Evolutionary conservation across 2,329 filamentous ascomycete species (phyloP).

Genomic region (Colletotrichum eremochloae): DNA sequence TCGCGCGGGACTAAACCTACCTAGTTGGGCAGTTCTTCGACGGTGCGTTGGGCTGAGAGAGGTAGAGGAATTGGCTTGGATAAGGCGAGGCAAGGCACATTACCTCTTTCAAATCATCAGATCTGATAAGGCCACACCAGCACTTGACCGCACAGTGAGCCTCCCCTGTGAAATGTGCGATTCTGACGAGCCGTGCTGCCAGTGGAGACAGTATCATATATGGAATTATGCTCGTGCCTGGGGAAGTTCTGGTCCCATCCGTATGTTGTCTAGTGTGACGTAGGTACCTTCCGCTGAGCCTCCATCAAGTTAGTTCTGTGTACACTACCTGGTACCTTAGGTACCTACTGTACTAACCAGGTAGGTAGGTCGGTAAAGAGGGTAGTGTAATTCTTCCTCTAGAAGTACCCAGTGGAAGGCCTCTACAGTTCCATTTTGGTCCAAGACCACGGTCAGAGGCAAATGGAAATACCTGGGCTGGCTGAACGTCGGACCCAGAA

Average conservation of each 20-base stretch:
- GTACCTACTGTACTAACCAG: too few relatives aligned
- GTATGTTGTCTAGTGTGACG: conserved; percentile 29
- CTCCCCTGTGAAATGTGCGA: conserved; percentile 1
- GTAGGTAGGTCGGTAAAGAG: too few relatives aligned
- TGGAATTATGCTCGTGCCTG: conserved; percentile 18
- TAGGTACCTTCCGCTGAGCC: conserved; percentile 23
- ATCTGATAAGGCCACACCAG: not conserved
- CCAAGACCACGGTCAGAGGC: conserved; percentile 3
- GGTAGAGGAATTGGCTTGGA: not conserved
- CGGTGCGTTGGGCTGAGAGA: conserved; percentile 28
- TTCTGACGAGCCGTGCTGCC: conserved; percentile 1
- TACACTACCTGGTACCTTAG: not conserved
- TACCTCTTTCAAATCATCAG: not conserved
- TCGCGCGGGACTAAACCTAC: conserved; percentile 34
- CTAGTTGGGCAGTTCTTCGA: conserved; percentile 30
- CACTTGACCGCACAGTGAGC: not conserved
- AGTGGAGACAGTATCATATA: conserved; percentile 27
- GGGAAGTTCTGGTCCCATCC: conserved; percentile 35
- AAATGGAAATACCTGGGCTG: conserved; percentile 5
- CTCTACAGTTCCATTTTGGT: conserved; percentile 5
- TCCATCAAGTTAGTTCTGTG: not conserved
- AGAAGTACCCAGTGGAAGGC: not conserved
- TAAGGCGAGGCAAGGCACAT: conserved; percentile 1
- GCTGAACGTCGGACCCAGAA: conserved; percentile 14
- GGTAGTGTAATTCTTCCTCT: conserved; percentile 11